Evolutionary conservation across 768 basidiomycete species (phyloP).

Genomic region (Pleurotus cornucopiae): DNA sequence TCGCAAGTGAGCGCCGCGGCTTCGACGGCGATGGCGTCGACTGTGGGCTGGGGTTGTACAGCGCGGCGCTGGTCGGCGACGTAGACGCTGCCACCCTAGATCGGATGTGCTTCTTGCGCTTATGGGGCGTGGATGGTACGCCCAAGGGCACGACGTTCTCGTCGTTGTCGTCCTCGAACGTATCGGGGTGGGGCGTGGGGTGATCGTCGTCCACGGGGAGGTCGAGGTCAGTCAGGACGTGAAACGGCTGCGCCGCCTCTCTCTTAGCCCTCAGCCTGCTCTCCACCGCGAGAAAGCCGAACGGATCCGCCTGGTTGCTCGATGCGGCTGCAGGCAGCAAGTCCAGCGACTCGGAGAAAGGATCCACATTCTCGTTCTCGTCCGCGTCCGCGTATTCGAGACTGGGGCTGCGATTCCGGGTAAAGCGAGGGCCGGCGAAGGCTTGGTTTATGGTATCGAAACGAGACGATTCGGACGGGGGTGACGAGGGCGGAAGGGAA

Average conservation of each 20-base stretch:
- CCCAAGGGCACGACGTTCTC: not conserved
- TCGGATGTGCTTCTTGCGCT: not conserved
- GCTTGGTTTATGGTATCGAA: not conserved
- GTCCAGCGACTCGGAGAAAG: too few relatives aligned
- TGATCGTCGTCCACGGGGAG: slow-evolving; percentile 6
- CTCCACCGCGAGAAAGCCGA: slow-evolving; percentile 4
- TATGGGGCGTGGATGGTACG: slow-evolving; percentile 1
- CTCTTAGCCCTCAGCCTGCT: slow-evolving; percentile 1
- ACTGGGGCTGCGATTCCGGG: not conserved
- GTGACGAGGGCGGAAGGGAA: slow-evolving; percentile 3
- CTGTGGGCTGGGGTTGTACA: not conserved
- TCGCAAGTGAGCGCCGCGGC: not conserved
- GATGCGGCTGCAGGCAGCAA: not conserved
- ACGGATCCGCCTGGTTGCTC: not conserved
- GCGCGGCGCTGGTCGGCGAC: not conserved
- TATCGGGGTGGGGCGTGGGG: slow-evolving; percentile 2
- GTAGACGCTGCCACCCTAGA: not conserved
- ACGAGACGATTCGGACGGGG: slow-evolving; percentile 1
- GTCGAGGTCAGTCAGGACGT: not conserved
- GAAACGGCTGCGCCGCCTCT: not conserved
- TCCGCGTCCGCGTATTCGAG: not conserved
- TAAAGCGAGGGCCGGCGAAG: not conserved
- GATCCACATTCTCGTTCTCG: not conserved
- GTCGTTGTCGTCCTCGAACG: slow-evolving; percentile 1
- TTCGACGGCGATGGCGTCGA: slow-evolving; percentile 1